A percentile compares a stretch with the other conserved stretches of the same genome.
phyloP scores from a whole-genome alignment of 2,329 filamentous ascomycete species.

The Penicillium sumatraense region DNA sequence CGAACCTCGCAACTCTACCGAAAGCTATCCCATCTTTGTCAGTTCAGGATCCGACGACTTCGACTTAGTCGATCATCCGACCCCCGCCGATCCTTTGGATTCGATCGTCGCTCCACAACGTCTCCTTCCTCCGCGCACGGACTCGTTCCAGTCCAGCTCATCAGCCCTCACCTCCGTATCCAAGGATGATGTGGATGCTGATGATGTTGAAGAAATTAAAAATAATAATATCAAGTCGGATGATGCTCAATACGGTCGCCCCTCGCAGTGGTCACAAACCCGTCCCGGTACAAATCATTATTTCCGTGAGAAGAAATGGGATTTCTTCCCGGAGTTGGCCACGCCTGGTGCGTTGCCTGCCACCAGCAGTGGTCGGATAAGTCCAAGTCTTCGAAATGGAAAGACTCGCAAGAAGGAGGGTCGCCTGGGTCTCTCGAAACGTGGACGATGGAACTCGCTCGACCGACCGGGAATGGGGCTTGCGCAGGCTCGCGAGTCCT shows the following conservation, averaged over 20 bases:
- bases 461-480: conserved; percentile 26
- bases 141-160: conserved; percentile 13
- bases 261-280: conserved; percentile 25
- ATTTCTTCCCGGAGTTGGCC: conserved; percentile 46
- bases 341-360: conserved; percentile 31
- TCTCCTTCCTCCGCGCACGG: conserved; percentile 12
- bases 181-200: too few relatives aligned
- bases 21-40: conserved; percentile 40
- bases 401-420: conserved; percentile 30
- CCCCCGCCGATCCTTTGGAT: conserved; percentile 19
- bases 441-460: conserved; percentile 29
- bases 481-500: conserved; percentile 37
- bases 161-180: conserved; percentile 22
- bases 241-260: conserved; percentile 32
- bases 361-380: conserved; percentile 15
- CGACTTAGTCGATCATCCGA: conserved; percentile 31
- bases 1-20: conserved; percentile 29
- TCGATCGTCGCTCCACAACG: conserved; percentile 20
- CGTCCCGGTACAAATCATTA: conserved; percentile 38
- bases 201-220: too few relatives aligned
- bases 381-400: conserved; percentile 1
- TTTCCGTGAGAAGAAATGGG: conserved; percentile 48
- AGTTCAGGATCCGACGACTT: conserved; percentile 34
- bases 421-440: conserved; percentile 27
- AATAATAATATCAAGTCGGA: too few relatives aligned